These are phyloP conservation scores for Moricandia arvensis DNA, from an alignment of 345 rosid genomes.

Conservation along the genomic window DNA sequence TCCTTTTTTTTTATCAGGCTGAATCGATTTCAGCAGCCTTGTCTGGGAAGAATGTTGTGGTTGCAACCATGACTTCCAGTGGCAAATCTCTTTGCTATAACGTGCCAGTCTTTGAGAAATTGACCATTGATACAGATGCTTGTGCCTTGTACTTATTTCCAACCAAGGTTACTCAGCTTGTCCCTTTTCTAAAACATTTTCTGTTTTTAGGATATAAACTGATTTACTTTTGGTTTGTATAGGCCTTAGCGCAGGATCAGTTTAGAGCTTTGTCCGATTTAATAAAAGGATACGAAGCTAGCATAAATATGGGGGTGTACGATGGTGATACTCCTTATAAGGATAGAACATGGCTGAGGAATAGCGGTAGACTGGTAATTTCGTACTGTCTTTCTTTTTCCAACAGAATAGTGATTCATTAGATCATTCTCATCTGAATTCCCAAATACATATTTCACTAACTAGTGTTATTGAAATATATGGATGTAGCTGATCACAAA, in stretches of 20 bases:
- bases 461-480: constrained; percentile 18
- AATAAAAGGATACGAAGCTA: constrained; percentile 46
- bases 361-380: constrained; percentile 78
- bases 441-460: constrained; percentile 15
- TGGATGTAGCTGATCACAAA: constrained; percentile 82
- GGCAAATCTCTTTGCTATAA: constrained; percentile 99
- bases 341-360: constrained; percentile 68
- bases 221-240: constrained; percentile 29
- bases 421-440: constrained; percentile 8
- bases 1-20: constrained; percentile 47
- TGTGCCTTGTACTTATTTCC: constrained; percentile 95
- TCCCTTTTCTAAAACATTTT: constrained; percentile 1
- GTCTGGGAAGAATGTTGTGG: constrained; percentile 72
- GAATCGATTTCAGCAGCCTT: constrained; percentile 77
- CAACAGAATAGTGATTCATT: constrained; percentile 24
- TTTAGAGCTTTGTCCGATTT: constrained; percentile 62
- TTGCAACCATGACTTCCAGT: constrained; percentile 96
- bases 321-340: constrained; percentile 83
- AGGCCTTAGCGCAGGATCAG: constrained; percentile 99
- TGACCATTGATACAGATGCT: constrained; percentile 58
- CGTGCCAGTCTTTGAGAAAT: constrained; percentile 79
- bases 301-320: constrained; percentile 70
- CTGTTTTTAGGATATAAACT: neutral
- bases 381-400: constrained; percentile 17
- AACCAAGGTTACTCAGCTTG: constrained; percentile 62